A percentile compares a stretch with the other conserved stretches of the same genome.
phyloP scores from a whole-genome alignment of 2,329 filamentous ascomycete genomes.

The Nakataea oryzae region DNA sequence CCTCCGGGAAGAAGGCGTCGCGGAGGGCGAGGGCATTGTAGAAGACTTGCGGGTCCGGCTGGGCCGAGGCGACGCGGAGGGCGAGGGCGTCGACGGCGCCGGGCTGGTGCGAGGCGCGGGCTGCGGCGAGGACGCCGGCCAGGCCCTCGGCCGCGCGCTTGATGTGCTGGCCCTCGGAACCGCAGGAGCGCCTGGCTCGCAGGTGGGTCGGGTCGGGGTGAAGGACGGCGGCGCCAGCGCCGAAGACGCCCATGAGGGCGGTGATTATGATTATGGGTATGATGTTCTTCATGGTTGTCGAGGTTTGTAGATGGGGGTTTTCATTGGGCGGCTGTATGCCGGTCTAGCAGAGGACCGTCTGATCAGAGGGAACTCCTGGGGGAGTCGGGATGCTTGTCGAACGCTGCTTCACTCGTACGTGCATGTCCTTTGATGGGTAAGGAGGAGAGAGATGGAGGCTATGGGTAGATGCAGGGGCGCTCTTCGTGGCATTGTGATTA shows the following conservation, averaged over 20 bases:
- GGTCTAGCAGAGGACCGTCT: not conserved
- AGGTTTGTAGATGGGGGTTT: not conserved
- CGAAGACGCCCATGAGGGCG: slow-evolving; percentile 8
- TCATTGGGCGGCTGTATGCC: too few relatives aligned
- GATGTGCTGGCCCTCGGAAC: slow-evolving; percentile 9
- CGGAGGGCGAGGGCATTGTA: slow-evolving; percentile 10
- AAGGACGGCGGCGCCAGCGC: slow-evolving; percentile 5
- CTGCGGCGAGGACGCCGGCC: slow-evolving; percentile 5
- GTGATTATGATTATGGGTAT: slow-evolving; percentile 1
- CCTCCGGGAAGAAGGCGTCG: slow-evolving; percentile 8
- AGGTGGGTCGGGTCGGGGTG: slow-evolving; percentile 5
- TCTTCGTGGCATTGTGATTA: not conserved
- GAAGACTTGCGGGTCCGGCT: slow-evolving; percentile 11
- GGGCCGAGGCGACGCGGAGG: slow-evolving; percentile 10
- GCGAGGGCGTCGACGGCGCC: slow-evolving; percentile 11
- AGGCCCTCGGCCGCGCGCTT: slow-evolving; percentile 10
- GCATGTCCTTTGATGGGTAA: not conserved
- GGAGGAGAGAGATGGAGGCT: not conserved
- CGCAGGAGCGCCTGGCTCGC: slow-evolving; percentile 7
- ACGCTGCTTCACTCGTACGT: not conserved
- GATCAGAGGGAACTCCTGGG: not conserved
- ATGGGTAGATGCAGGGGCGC: not conserved
- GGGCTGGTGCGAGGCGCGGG: slow-evolving; percentile 8
- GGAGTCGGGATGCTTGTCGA: not conserved
- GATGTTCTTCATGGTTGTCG: slow-evolving; percentile 9